Evolutionary conservation across 768 basidiomycete genomes (phyloP), one percentile per base, ranked within the genome.

Genomic region (Gloeopeniophorella convolvens): DNA sequence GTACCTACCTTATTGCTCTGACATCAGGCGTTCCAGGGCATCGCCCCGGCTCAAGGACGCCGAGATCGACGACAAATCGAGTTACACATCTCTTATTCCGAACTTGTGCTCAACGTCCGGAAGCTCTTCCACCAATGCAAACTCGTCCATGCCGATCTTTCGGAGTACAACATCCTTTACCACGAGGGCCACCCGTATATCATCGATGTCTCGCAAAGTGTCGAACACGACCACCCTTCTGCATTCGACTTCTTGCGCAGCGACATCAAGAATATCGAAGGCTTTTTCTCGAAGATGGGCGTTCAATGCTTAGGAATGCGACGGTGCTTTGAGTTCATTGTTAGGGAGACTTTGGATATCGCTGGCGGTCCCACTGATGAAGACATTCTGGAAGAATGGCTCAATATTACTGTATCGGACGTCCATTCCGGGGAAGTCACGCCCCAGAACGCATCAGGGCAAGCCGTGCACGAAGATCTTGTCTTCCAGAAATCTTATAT

Each of bases 131-230:
- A 91, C 58, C 74, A 75, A 34, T 98, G 96, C 78, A 85, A 82
- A 50, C 82, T 99, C 50, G 95, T 99, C 0, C 96, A 99, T 61
- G 96, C 95, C 42, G 96, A 99, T 73, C 76, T 99, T 45, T 93
- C 89, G 47, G 96, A 99, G 66, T 99, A 99, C 77, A 99, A 99
- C 65, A 83, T 99, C 60, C 77, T 99, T 62, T 95, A 82, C 61
- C 87, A 91, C 67, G 71, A 80, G 41, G 74, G 68, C 1, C 89
- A 91, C 61, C 75, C 96, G 15, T 92, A 80, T 67, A 85, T 98
- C 60, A 98, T 99, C 69, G 96, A 99, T 66, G 96, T 99, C 51
- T 96, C 94, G 1, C 96, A 99, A 65, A 94, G 91, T 56, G 94
- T 99, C 30, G 96, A 99, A 61, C 94, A 97, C 63, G 95, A 98